phyloP scores from a whole-genome alignment of 2,329 filamentous ascomycete species.

The Fusarium goolgardi region DNA sequence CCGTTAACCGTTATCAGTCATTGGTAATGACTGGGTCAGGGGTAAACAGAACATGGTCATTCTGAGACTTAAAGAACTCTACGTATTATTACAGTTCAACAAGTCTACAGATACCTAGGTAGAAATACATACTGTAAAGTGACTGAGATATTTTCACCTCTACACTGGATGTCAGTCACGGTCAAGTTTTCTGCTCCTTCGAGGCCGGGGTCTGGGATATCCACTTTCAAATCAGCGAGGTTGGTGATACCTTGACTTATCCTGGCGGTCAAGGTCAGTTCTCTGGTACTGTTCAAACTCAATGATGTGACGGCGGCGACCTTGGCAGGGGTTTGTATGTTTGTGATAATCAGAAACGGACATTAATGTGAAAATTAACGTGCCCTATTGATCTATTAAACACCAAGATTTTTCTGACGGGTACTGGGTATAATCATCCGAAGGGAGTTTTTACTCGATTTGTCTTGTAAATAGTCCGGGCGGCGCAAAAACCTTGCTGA shows the following conservation, averaged over 20 bases:
- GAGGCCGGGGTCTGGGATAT: background rate
- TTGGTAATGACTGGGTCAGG: background rate
- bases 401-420: background rate
- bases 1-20: slow-evolving; percentile 8
- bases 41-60: background rate
- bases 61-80: background rate
- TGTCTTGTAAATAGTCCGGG: background rate
- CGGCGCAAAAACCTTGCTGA: background rate
- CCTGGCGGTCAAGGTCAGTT: slow-evolving; percentile 3
- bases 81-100: background rate
- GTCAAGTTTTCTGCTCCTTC: background rate
- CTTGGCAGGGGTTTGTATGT: background rate
- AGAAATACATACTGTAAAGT: too few species aligned
- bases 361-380: slow-evolving; percentile 1
- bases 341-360: background rate
- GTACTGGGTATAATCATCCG: background rate
- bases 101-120: background rate
- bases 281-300: background rate
- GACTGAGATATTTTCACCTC: background rate
- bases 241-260: background rate
- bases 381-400: slow-evolving; percentile 5
- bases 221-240: slow-evolving; percentile 15
- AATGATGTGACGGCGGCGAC: background rate
- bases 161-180: background rate
- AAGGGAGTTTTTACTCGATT: background rate